These are phyloP conservation scores for Microthlaspi erraticum DNA, from an alignment of 345 rosid genomes.

Conservation along the genomic window DNA sequence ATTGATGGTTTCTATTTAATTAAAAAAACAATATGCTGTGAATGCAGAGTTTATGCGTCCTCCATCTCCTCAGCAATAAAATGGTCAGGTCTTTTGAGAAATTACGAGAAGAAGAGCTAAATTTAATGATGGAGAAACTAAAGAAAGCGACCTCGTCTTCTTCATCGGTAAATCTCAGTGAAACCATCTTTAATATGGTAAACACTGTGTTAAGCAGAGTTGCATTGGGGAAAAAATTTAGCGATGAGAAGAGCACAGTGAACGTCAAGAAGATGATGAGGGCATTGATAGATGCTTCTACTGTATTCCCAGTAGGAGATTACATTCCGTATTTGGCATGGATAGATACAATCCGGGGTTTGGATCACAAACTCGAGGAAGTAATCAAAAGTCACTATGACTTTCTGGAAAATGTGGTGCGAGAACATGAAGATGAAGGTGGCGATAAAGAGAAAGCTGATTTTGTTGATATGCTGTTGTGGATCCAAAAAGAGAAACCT, in stretches of 20 bases:
- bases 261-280: slow-evolving; percentile 41
- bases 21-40: too few relatives aligned
- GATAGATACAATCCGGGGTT: slow-evolving; percentile 41
- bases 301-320: slow-evolving; percentile 43
- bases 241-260: slow-evolving; percentile 38
- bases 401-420: slow-evolving; percentile 27
- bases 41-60: slow-evolving; percentile 45
- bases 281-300: slow-evolving; percentile 33
- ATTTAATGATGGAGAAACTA: slow-evolving; percentile 37
- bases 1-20: neutral
- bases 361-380: slow-evolving; percentile 12
- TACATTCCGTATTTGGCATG: slow-evolving; percentile 58
- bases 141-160: slow-evolving; percentile 5
- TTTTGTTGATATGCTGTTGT: slow-evolving; percentile 10
- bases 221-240: slow-evolving; percentile 54
- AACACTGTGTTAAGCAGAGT: slow-evolving; percentile 53
- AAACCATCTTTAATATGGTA: slow-evolving; percentile 27
- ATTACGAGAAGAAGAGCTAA: slow-evolving; percentile 54
- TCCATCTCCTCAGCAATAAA: slow-evolving; percentile 52
- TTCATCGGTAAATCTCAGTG: slow-evolving; percentile 48
- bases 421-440: slow-evolving; percentile 14
- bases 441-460: neutral
- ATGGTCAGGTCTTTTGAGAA: slow-evolving; percentile 47
- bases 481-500: slow-evolving; percentile 38
- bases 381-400: slow-evolving; percentile 1